Conservation (phyloP, 441 rosid species). For the Macaranga tanarius region DNA sequence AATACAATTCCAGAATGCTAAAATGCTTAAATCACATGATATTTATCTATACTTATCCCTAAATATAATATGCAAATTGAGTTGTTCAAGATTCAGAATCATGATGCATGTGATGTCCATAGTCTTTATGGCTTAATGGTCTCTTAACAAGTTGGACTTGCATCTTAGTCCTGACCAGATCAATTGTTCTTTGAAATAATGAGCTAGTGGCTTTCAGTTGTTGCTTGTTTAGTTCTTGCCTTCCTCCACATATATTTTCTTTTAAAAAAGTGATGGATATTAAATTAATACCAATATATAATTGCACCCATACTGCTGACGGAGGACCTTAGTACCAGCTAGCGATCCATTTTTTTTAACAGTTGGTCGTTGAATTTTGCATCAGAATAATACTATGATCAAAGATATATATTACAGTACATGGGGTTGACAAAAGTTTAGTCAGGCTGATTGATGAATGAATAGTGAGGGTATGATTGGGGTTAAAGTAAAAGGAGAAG, state of each 20-base stretch:
- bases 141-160: neutral
- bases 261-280: no score
- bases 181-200: neutral
- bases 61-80: neutral
- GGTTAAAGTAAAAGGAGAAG: conserved; percentile 15
- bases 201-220: neutral
- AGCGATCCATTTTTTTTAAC: no score
- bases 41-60: no score
- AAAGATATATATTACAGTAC: neutral
- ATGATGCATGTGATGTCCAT: neutral
- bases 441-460: neutral
- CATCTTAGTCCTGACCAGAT: neutral
- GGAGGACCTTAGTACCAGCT: no score
- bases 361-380: neutral
- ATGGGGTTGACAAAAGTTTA: neutral
- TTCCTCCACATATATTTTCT: no score
- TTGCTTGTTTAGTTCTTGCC: no score
- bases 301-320: no score
- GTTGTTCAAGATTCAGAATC: neutral
- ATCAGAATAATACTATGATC: neutral
- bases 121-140: neutral
- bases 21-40: no score
- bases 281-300: no score
- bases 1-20: no score
- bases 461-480: neutral